phyloP scores from a whole-genome alignment of 805 yeast species.

The Suhomyces canberraensis region DNA sequence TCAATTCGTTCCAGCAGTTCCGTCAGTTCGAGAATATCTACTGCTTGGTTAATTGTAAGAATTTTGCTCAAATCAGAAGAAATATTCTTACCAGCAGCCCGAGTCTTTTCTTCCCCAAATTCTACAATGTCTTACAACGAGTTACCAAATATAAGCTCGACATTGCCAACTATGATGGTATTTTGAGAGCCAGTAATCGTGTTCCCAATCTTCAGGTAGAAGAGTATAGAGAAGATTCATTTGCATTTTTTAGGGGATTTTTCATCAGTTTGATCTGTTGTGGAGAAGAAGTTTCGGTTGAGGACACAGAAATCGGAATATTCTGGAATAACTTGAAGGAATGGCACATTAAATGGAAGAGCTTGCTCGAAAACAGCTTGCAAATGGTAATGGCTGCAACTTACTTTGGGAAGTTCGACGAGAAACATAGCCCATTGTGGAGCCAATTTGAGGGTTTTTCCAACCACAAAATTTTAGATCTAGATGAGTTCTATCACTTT shows the following conservation, averaged over 20 bases:
- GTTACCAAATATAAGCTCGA: neutral
- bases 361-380: neutral
- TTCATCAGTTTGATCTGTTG: conserved; percentile 6
- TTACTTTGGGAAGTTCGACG: no score
- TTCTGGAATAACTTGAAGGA: conserved; percentile 4
- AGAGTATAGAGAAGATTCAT: neutral
- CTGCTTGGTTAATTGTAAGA: conserved; percentile 6
- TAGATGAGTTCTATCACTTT: no score
- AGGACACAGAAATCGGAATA: conserved; percentile 7
- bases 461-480: no score
- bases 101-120: conserved; percentile 21
- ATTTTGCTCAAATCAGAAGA: conserved; percentile 11
- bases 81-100: conserved; percentile 23
- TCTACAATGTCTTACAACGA: no score
- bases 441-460: no score
- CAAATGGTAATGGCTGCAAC: neutral
- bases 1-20: conserved; percentile 8
- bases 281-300: neutral
- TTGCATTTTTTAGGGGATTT: conserved; percentile 5
- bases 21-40: conserved; percentile 19
- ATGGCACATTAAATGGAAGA: neutral
- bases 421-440: no score
- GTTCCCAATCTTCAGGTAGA: conserved; percentile 7
- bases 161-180: conserved; percentile 3
- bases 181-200: conserved; percentile 8